Conservation (phyloP, 2,329 filamentous ascomycete species). For the Claviceps digitariae region DNA sequence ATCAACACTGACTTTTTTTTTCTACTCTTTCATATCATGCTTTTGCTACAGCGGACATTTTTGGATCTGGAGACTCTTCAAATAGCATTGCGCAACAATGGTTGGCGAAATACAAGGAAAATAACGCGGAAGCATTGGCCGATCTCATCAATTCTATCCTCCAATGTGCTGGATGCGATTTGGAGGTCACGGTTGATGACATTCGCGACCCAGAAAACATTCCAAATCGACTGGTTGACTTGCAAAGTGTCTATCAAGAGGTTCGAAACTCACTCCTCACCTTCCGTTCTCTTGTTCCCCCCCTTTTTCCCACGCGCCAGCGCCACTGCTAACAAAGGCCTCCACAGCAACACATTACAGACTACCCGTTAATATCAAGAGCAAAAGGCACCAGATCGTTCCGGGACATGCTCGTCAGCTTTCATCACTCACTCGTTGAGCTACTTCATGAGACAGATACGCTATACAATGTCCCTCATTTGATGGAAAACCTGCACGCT, state of each 20-base stretch:
- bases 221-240: slow-evolving; percentile 60
- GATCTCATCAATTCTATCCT: slow-evolving; percentile 56
- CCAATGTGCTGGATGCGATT: slow-evolving; percentile 64
- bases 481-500: slow-evolving; percentile 78
- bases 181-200: slow-evolving; percentile 67
- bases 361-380: slow-evolving; percentile 84
- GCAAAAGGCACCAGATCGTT: slow-evolving; percentile 65
- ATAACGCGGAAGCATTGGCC: slow-evolving; percentile 40
- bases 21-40: slow-evolving; percentile 4
- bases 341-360: slow-evolving; percentile 56
- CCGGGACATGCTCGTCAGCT: slow-evolving; percentile 60
- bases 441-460: slow-evolving; percentile 71
- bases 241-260: slow-evolving; percentile 80
- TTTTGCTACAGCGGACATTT: slow-evolving; percentile 41
- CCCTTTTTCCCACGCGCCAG: neutral
- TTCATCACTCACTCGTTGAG: slow-evolving; percentile 64
- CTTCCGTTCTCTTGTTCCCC: neutral
- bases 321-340: slow-evolving; percentile 16
- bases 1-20: neutral
- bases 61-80: slow-evolving; percentile 42
- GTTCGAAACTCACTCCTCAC: slow-evolving; percentile 27
- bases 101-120: slow-evolving; percentile 42
- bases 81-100: slow-evolving; percentile 47
- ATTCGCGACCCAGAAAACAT: slow-evolving; percentile 84
- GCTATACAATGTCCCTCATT: slow-evolving; percentile 60